Evolutionary conservation across 768 basidiomycete species (phyloP).

Genomic region (Lentinula lateritia): DNA sequence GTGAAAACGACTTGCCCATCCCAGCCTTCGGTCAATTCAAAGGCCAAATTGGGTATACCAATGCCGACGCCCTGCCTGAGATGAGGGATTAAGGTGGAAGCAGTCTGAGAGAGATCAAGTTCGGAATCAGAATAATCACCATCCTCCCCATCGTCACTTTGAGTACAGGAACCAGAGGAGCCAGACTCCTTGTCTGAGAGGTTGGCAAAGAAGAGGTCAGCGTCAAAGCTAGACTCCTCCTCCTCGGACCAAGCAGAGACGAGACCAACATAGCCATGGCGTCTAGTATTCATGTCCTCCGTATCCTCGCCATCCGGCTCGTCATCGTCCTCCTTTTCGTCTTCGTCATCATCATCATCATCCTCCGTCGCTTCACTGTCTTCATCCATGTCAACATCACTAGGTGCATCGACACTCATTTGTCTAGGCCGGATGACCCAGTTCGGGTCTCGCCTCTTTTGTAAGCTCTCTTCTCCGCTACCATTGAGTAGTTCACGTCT

Average conservation of each 20-base stretch:
- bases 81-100: slow-evolving; percentile 22
- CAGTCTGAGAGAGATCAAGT: slow-evolving; percentile 20
- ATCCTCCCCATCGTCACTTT: slow-evolving; percentile 36
- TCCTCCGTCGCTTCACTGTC: slow-evolving; percentile 53
- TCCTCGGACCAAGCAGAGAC: slow-evolving; percentile 77
- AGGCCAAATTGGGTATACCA: slow-evolving; percentile 37
- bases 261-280: slow-evolving; percentile 50
- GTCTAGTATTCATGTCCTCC: slow-evolving; percentile 31
- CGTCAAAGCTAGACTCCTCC: slow-evolving; percentile 73
- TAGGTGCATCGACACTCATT: slow-evolving; percentile 56
- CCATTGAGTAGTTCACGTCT: slow-evolving; percentile 58
- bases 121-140: slow-evolving; percentile 41
- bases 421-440: slow-evolving; percentile 72
- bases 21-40: slow-evolving; percentile 70
- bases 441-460: slow-evolving; percentile 17
- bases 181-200: slow-evolving; percentile 50
- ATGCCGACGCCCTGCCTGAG: slow-evolving; percentile 27
- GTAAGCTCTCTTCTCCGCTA: slow-evolving; percentile 30
- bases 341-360: slow-evolving; percentile 46
- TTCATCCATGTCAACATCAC: slow-evolving; percentile 64
- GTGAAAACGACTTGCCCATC: slow-evolving; percentile 73
- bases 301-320: slow-evolving; percentile 36
- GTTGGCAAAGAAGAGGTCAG: slow-evolving; percentile 80
- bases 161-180: slow-evolving; percentile 13
- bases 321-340: slow-evolving; percentile 19